phyloP scores from a whole-genome alignment of 192 early-diverging fungal genomes.

The Rhizophagus clarus region DNA sequence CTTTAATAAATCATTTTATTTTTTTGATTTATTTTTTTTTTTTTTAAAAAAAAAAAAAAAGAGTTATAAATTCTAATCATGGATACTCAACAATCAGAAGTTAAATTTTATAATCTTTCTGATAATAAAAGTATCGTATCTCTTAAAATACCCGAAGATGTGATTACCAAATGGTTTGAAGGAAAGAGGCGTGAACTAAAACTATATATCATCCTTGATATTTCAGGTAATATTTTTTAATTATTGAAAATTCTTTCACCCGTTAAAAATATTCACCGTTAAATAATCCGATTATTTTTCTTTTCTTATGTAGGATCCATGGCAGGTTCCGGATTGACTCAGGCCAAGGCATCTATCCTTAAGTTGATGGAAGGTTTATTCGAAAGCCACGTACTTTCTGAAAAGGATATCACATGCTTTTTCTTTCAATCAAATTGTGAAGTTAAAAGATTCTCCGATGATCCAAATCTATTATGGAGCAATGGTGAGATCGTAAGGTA shows the following conservation, averaged over 20 bases:
- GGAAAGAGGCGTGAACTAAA: neutral
- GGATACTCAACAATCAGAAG: neutral
- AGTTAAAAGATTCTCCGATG: constrained; percentile 27
- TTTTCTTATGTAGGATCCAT: constrained; percentile 36
- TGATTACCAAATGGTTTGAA: constrained; percentile 27
- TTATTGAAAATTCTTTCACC: neutral
- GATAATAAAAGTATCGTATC: constrained; percentile 1
- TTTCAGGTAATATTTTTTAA: constrained; percentile 12
- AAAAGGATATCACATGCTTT: constrained; percentile 36
- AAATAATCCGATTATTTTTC: neutral
- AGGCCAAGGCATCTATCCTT: constrained; percentile 42
- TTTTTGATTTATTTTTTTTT: neutral
- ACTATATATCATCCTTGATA: constrained; percentile 27
- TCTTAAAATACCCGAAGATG: neutral
- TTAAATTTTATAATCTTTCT: neutral
- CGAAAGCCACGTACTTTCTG: constrained; percentile 6
- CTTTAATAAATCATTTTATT: too few species aligned
- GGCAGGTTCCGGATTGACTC: constrained; percentile 39
- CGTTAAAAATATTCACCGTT: neutral
- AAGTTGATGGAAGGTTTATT: constrained; percentile 36
- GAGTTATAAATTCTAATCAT: neutral
- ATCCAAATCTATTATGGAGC: constrained; percentile 28
- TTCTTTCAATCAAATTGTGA: constrained; percentile 33
- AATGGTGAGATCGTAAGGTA: constrained; percentile 26
- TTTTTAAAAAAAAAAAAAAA: neutral